A percentile compares a stretch with the other conserved stretches of the same genome.
Evolutionary conservation across 352 stramenopile species (phyloP).

Genomic region (Phytophthora boehmeriae): DNA sequence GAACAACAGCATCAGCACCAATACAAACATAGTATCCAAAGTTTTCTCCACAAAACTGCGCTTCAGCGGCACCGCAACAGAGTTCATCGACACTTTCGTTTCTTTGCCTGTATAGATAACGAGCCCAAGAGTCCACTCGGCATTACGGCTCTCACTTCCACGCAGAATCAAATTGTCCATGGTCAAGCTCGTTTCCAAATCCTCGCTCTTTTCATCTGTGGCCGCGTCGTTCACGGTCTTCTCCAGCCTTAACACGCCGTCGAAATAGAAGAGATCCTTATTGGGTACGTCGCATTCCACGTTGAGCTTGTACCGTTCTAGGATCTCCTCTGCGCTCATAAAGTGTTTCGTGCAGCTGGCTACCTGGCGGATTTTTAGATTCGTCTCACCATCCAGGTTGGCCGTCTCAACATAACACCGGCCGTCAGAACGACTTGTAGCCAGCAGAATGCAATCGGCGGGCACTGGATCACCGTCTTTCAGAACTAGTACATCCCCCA

Average conservation of each 20-base stretch:
- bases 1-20: conserved; percentile 87
- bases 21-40: conserved; percentile 88
- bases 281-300: conserved; percentile 83
- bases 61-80: conserved; percentile 77
- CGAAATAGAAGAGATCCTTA: conserved; percentile 89
- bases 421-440: conserved; percentile 74
- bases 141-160: conserved; percentile 84
- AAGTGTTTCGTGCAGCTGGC: conserved; percentile 82
- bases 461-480: conserved; percentile 85
- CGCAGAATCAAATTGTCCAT: conserved; percentile 91
- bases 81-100: conserved; percentile 90
- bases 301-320: conserved; percentile 67
- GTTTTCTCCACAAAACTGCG: conserved; percentile 89
- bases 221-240: conserved; percentile 16
- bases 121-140: conserved; percentile 85
- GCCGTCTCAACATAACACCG: conserved; percentile 87
- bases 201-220: conserved; percentile 24
- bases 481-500: conserved; percentile 83
- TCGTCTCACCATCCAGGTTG: conserved; percentile 90
- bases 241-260: conserved; percentile 66
- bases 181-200: conserved; percentile 62
- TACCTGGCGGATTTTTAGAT: conserved; percentile 87
- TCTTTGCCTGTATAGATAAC: conserved; percentile 87
- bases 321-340: conserved; percentile 70
- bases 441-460: conserved; percentile 81